Evolutionary conservation across 2,329 filamentous ascomycete species (phyloP), one percentile per base, ranked within the genome.

Genomic region (Blumeriella jaapii): DNA sequence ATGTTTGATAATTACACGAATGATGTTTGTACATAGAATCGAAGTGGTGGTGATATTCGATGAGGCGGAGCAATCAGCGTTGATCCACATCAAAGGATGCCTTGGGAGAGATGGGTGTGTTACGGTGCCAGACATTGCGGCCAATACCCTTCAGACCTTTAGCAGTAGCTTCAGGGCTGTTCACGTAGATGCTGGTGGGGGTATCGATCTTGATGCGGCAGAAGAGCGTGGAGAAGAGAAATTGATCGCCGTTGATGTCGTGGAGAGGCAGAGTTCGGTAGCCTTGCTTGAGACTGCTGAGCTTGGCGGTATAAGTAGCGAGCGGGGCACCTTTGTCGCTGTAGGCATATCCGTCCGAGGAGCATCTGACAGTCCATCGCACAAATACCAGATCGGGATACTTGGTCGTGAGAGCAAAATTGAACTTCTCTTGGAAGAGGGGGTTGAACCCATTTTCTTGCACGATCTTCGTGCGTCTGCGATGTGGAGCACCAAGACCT

Each of bases 381-480:
- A 98, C 78, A 58, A 96, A 96, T 39, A 96, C 81, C 18, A 98
- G 68, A 50, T 91, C 85, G 0, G 89, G 87, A 54, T 89, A 87
- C 55, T 93, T 93, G n/a, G 91, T 96, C 30, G 85, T 85, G 15
- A 95, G 68, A 37, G 76, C 78, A 59, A 95, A 80, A 42, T 74
- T 74, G 60, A 89, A 82, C 39, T 73, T 71, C 48, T 84, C 76
- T 49, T 87, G 75, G 59, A 93, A 98, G 36, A 78, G 68, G 1
- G 91, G 91, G 56, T 94, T 93, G 62, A 93, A 96, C 15, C 87
- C 89, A 55, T 98, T 96, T 57, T 83, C 82, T 41, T 73, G 74
- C 18, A 89, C 75, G 35, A 93, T 79, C 44, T 74, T 73, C 2
- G 91, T 96, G 38, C 82, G 79, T 45, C 78, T 76, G 49, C 81